Conservation (phyloP, 345 rosid species). For the Citrus cavaleriei region DNA sequence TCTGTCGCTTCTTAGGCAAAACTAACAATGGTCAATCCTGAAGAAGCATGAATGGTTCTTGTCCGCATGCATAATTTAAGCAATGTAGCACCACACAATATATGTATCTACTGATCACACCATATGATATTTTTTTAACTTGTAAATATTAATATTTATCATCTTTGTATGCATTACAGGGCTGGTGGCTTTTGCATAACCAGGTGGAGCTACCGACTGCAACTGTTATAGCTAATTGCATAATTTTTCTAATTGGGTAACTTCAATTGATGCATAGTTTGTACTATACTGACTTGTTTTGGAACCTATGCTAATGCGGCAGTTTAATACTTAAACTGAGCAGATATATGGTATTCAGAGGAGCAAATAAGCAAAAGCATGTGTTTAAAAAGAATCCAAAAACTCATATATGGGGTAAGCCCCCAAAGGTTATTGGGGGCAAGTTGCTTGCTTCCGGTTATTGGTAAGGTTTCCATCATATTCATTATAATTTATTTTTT, state of each 20-base stretch:
- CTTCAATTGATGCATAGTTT: slow-evolving; percentile 10
- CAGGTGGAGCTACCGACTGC: slow-evolving; percentile 60
- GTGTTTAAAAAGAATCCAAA: slow-evolving; percentile 81
- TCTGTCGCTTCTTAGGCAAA: background rate
- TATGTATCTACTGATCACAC: background rate
- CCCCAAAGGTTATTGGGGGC: slow-evolving; percentile 82
- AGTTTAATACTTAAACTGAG: background rate
- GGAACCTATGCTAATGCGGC: background rate
- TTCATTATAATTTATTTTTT: background rate
- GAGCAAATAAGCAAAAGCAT: slow-evolving; percentile 94
- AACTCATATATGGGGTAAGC: slow-evolving; percentile 76
- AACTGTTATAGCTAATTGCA: slow-evolving; percentile 53
- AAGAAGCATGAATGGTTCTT: background rate
- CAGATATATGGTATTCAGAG: slow-evolving; percentile 86
- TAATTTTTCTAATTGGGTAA: slow-evolving; percentile 74
- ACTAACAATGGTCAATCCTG: background rate
- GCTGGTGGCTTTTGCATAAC: slow-evolving; percentile 94
- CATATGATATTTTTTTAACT: background rate
- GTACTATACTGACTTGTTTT: background rate
- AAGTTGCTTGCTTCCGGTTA: slow-evolving; percentile 94
- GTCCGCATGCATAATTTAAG: background rate
- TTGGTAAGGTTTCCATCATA: slow-evolving; percentile 48
- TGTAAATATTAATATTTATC: background rate
- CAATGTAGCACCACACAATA: background rate
- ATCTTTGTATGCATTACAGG: slow-evolving; percentile 39